Evolutionary conservation across 441 rosid species (phyloP).

Genomic region (Corymbia citriodora): DNA sequence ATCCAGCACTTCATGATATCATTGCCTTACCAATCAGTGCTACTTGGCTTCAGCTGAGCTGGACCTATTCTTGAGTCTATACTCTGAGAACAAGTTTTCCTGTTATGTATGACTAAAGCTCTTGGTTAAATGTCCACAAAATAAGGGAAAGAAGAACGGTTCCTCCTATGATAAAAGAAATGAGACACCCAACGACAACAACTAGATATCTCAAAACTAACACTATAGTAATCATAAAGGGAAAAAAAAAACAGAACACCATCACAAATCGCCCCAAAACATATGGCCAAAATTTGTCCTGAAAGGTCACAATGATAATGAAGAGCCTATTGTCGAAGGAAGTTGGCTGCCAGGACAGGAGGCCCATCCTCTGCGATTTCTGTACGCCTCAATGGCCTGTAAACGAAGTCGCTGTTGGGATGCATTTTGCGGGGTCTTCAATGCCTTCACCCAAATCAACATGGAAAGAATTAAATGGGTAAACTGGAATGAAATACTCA

Average conservation of each 20-base stretch:
- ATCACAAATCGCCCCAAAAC: neutral
- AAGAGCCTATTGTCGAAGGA: conserved; percentile 26
- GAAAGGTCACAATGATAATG: neutral
- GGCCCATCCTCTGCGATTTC: conserved; percentile 65
- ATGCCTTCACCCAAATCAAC: conserved; percentile 26
- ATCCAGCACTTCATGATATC: neutral
- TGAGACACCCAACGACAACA: neutral
- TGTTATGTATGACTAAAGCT: neutral
- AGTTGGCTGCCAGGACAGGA: conserved; percentile 60
- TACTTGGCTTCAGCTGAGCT: neutral
- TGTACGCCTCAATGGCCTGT: conserved; percentile 69
- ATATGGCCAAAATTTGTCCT: neutral
- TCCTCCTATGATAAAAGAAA: neutral
- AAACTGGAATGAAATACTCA: neutral
- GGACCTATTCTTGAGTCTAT: neutral
- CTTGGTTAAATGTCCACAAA: neutral
- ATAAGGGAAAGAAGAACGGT: neutral
- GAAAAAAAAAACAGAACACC: neutral
- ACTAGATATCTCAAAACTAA: neutral
- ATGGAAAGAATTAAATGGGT: neutral
- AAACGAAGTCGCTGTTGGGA: conserved; percentile 66
- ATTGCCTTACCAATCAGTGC: neutral
- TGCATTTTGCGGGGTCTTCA: conserved; percentile 37
- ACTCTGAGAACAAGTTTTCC: neutral
- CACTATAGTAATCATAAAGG: neutral